Percentiles rank a stretch among this genome's conserved stretches.
Evolutionary conservation across 2,329 filamentous ascomycete genomes (phyloP).

Genomic region (Coniochaeta pulveracea): DNA sequence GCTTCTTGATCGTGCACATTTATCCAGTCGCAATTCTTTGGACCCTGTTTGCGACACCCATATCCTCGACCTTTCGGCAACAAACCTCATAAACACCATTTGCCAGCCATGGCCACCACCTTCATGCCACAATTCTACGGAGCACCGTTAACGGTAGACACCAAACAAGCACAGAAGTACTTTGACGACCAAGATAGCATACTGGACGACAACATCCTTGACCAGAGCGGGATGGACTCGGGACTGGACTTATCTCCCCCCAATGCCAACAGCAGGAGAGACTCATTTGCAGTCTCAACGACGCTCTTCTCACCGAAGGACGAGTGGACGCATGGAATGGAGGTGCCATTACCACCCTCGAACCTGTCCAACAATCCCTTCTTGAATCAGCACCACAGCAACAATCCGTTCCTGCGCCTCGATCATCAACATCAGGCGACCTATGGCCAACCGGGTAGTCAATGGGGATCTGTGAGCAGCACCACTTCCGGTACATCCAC

Average conservation of each 20-base stretch:
- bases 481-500: constrained; percentile 62
- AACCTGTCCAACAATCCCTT: constrained; percentile 54
- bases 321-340: constrained; percentile 52
- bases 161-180: constrained; percentile 40
- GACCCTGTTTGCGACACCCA: too few relatives aligned
- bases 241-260: constrained; percentile 52
- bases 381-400: constrained; percentile 40
- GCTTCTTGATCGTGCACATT: too few relatives aligned
- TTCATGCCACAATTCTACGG: constrained; percentile 42
- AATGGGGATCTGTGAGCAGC: constrained; percentile 46
- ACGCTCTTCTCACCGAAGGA: constrained; percentile 54
- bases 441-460: constrained; percentile 25
- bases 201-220: constrained; percentile 49
- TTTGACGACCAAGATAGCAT: constrained; percentile 52
- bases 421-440: constrained; percentile 30
- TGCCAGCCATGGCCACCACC: constrained; percentile 36
- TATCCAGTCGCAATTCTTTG: too few relatives aligned
- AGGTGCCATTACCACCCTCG: constrained; percentile 57
- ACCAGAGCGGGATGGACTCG: constrained; percentile 47
- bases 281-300: constrained; percentile 48
- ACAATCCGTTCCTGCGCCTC: constrained; percentile 58
- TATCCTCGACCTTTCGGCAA: background rate
- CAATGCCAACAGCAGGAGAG: constrained; percentile 50
- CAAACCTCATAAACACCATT: background rate
- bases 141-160: constrained; percentile 40